Base-by-base conservation (phyloP, 192 early-diverging fungal species). In the Chytriomyces sp. region DNA sequence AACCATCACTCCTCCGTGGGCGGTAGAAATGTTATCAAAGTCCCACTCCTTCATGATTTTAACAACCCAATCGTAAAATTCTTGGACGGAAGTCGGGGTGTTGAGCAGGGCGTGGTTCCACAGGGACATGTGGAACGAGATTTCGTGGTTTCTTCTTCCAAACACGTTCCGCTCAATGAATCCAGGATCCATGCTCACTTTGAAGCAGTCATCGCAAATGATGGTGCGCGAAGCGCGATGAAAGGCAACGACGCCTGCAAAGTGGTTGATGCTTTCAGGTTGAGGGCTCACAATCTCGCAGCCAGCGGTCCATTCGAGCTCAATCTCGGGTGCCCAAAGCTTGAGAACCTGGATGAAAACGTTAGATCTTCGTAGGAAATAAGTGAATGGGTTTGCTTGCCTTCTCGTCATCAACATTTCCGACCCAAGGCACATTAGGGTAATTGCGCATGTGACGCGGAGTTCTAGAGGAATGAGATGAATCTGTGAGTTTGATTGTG, bases 21-120 rank as follows among this genome's bases (percentile, higher is more conserved):
- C 75, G 4, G 49, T 57, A 6, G 32, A 10, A 14, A 76, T 62
- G 37, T 72, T 72, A 25, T 76, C 75, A 61, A 73, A 70, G 49
- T 76, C 68, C 69, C 68, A 73, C 30, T 76, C 75, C n/a, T 70
- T 59, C 12, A 76, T 17, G n/a, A 76, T 4, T 26, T 63, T 59
- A 19, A 28, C 38, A 3, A 73, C 17, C 66, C 66, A 76, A 10
- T 39, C 44, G 34, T 49, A 54, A 57, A 76, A 76, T 59, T 73
- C 14, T 33, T 72, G 5, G 26, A 69, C 59, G 8, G 69, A 68
- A 12, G 72, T 69, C 17, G 32, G 33, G 7, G 54, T 52, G 1
- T 26, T 34, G 52, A 28, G 39, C 0, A 76, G 60, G 14, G 57
- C 68, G 22, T 28, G 55, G 2, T 22, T 34, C 17, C 25, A 25